These are phyloP conservation scores for Angomonas ambiguus DNA, from an alignment of 208 protist genomes.

Conservation along the genomic window DNA sequence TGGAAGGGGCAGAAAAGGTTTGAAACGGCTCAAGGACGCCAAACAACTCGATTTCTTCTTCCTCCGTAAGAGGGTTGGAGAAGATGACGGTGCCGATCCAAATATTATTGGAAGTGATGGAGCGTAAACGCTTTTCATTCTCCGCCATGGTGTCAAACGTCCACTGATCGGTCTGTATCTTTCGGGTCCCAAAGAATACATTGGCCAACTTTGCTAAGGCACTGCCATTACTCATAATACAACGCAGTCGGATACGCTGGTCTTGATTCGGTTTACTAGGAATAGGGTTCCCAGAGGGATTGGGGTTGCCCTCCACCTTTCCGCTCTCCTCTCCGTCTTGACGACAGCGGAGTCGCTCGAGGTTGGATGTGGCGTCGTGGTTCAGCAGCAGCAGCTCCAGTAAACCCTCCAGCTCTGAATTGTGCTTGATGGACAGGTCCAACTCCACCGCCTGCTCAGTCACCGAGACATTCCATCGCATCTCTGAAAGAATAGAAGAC, in stretches of 20 bases:
- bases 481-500: slow-evolving; percentile 50
- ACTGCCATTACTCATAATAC: slow-evolving; percentile 35
- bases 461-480: slow-evolving; percentile 51
- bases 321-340: slow-evolving; percentile 12
- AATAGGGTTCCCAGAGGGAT: neutral
- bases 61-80: slow-evolving; percentile 56
- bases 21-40: slow-evolving; percentile 56
- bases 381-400: slow-evolving; percentile 69
- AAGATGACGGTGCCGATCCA: slow-evolving; percentile 76
- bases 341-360: slow-evolving; percentile 50
- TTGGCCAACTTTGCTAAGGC: slow-evolving; percentile 42
- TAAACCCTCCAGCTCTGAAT: slow-evolving; percentile 60
- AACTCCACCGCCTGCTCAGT: slow-evolving; percentile 62
- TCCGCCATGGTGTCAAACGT: slow-evolving; percentile 60
- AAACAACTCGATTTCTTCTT: slow-evolving; percentile 79
- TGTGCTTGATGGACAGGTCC: slow-evolving; percentile 38
- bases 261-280: slow-evolving; percentile 12
- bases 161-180: slow-evolving; percentile 25
- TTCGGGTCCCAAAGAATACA: slow-evolving; percentile 57
- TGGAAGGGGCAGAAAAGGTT: slow-evolving; percentile 56
- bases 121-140: slow-evolving; percentile 35
- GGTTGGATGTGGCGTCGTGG: slow-evolving; percentile 62
- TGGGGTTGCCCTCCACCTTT: slow-evolving; percentile 5
- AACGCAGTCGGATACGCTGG: slow-evolving; percentile 63
- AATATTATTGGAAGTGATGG: slow-evolving; percentile 45